Evolutionary conservation across 2,329 filamentous ascomycete genomes (phyloP), one percentile per base, ranked within the genome.

Genomic region (Colletotrichum eremochloae): DNA sequence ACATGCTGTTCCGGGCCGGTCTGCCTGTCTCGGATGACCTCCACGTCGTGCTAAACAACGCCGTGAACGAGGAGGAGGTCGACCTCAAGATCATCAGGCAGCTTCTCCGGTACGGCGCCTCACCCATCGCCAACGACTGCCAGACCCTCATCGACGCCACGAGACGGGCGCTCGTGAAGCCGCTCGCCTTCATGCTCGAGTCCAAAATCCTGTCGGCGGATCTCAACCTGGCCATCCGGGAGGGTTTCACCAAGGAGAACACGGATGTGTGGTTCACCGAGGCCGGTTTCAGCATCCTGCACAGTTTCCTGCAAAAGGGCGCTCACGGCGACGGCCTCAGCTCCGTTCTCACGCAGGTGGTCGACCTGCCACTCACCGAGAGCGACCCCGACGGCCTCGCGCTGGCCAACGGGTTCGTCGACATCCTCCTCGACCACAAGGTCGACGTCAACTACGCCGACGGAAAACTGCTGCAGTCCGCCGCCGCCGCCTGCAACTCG

Each of bases 1-100:
- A 82, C 18, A 86, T 86, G 81, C 80, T 90, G 5, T 85, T 90
- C 69, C 82, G 83, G 31, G 88, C 87, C 1, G 87, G 87, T 0
- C 80, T 89, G 61, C 79, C 82, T 0, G 80, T 82, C 0, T 83
- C 82, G 0, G 85, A 86, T n/a, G 85, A 88, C 20, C 77, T 90
- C 0, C 84, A 90, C 74, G 81, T 85, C 8, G 82, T 84, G 0
- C 78, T 90, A 24, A 84, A 85, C 73, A 84, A 86, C 66, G 87
- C 85, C 0, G 83, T 90, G 9, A 87, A 86, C n/a, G 85, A 87
- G 73, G 83, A 88, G 29, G 82, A 86, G 6, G 40, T 68, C 18
- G 74, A 75, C 29, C 67, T 65, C 36, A 75, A 74, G 50, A 53
- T 72, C 12, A 73, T 74, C 33, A 61, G 72, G 40, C 33, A 63